A percentile compares a stretch with the other conserved stretches of the same genome.
Conservation (phyloP, 2,329 filamentous ascomycete genomes). For the Curvularia lunata region DNA sequence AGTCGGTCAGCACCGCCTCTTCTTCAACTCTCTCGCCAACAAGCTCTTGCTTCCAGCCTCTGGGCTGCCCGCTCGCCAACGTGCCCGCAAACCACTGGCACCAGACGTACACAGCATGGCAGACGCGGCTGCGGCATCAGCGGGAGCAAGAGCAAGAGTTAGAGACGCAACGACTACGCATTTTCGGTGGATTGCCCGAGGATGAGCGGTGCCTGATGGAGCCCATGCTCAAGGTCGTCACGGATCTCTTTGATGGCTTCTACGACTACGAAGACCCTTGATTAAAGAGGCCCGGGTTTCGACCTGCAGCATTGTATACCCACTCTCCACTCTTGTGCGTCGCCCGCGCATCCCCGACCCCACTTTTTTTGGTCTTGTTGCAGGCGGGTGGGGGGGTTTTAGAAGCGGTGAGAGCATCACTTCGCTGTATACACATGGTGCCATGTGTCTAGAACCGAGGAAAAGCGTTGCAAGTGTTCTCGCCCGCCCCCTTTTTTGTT, state of each 20-base stretch:
- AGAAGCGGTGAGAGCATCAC: constrained; percentile 6
- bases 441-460: constrained; percentile 15
- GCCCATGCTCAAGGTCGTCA: constrained; percentile 56
- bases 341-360: constrained; percentile 2
- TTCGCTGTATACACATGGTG: neutral
- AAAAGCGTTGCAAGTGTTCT: neutral
- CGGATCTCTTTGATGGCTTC: constrained; percentile 53
- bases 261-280: constrained; percentile 55
- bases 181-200: constrained; percentile 53
- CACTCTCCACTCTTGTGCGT: constrained; percentile 13
- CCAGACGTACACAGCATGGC: constrained; percentile 48
- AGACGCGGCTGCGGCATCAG: constrained; percentile 40
- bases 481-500: constrained; percentile 1
- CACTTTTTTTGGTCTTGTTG: constrained; percentile 11
- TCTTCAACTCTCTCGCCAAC: constrained; percentile 33
- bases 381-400: constrained; percentile 1
- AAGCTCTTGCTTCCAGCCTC: constrained; percentile 31
- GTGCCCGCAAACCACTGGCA: constrained; percentile 44
- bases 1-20: constrained; percentile 39
- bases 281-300: constrained; percentile 14
- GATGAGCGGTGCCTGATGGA: constrained; percentile 53
- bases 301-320: constrained; percentile 2
- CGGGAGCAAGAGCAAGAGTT: constrained; percentile 38
- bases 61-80: constrained; percentile 24
- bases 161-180: constrained; percentile 48